These are phyloP conservation scores for Dactylonectria macrodidyma DNA, from an alignment of 2,329 filamentous ascomycete genomes.

Conservation along the genomic window DNA sequence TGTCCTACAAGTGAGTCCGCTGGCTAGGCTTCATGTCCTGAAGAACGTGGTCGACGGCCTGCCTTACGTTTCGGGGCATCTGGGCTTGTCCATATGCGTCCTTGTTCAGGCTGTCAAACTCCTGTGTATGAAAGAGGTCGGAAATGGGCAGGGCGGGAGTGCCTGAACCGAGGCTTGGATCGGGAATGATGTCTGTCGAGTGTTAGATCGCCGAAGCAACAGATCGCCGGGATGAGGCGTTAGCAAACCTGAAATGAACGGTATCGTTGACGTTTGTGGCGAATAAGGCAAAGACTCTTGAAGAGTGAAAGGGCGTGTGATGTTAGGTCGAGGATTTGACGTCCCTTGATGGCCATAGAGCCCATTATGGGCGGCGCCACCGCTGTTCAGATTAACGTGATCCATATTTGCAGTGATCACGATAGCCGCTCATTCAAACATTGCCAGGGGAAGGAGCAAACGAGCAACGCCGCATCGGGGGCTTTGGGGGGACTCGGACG, in stretches of 20 bases:
- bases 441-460: constrained; percentile 49
- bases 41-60: constrained; percentile 81
- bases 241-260: constrained; percentile 79
- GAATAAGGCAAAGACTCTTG: constrained; percentile 87
- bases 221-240: not conserved
- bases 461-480: constrained; percentile 47
- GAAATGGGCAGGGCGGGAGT: constrained; percentile 66
- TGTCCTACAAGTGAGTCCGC: constrained; percentile 76
- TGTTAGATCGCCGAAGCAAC: constrained; percentile 34
- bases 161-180: constrained; percentile 72
- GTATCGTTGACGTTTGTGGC: constrained; percentile 84
- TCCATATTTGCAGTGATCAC: constrained; percentile 49
- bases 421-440: constrained; percentile 49
- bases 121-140: constrained; percentile 65
- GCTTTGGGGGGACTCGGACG: constrained; percentile 27
- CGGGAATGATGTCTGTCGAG: constrained; percentile 73
- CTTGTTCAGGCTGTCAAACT: constrained; percentile 79
- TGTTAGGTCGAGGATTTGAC: constrained; percentile 43
- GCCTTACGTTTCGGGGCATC: constrained; percentile 77
- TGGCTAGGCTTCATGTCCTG: constrained; percentile 81
- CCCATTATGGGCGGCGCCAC: constrained; percentile 55
- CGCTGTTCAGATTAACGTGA: constrained; percentile 50
- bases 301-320: constrained; percentile 70
- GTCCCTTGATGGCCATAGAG: constrained; percentile 43
- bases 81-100: constrained; percentile 74